Evolutionary conservation across 331 rosid species (phyloP).

Genomic region (Pyrus hybrid): DNA sequence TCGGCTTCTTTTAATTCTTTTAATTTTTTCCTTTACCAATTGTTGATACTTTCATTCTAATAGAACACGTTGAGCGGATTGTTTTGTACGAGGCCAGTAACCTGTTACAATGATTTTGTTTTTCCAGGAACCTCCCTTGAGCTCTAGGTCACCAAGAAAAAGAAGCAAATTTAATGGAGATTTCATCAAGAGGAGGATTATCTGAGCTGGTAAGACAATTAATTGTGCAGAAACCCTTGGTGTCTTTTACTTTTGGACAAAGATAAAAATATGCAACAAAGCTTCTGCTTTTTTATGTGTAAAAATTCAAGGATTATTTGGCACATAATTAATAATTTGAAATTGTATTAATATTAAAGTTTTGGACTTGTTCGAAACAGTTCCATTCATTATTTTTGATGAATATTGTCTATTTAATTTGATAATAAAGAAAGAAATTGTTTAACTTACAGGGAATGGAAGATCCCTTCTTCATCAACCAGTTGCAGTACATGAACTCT

Average conservation of each 20-base stretch:
- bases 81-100: background rate
- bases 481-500: slow-evolving; percentile 50
- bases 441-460: slow-evolving; percentile 50
- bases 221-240: background rate
- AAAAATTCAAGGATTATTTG: background rate
- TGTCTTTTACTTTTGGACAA: background rate
- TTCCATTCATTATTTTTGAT: background rate
- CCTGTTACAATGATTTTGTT: background rate
- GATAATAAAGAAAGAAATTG: background rate
- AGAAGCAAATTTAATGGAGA: slow-evolving; percentile 43
- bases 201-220: slow-evolving; percentile 51
- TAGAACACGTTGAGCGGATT: background rate
- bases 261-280: background rate
- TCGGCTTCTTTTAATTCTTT: background rate
- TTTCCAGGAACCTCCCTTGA: slow-evolving; percentile 20
- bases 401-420: background rate
- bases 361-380: background rate
- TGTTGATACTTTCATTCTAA: background rate
- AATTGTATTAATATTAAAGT: too few relatives aligned
- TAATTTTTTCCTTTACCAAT: background rate
- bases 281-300: background rate
- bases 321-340: background rate
- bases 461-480: slow-evolving; percentile 49
- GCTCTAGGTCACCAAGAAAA: slow-evolving; percentile 5
- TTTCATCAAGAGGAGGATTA: slow-evolving; percentile 38